Percentiles rank a stretch among this genome's conserved stretches.
Conservation (phyloP, 73 alveolate species). For the Paramecium sonneborni region DNA sequence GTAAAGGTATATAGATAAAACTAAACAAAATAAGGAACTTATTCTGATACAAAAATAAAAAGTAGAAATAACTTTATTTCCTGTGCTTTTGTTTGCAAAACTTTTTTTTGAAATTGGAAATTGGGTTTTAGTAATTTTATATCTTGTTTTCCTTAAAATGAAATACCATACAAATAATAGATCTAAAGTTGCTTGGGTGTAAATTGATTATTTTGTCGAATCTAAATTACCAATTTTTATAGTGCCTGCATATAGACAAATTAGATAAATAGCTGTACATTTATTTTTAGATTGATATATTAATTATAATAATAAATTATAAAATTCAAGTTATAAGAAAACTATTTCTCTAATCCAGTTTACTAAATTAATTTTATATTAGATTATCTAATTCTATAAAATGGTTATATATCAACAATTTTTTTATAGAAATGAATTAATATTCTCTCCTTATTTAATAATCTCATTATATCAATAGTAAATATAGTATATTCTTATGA, state of each 20-base stretch:
- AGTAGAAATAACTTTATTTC: not conserved
- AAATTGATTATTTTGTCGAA: not conserved
- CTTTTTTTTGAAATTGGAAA: not conserved
- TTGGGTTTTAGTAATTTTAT: not conserved
- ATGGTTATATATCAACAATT: no score
- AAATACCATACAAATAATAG: not conserved
- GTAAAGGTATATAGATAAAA: not conserved
- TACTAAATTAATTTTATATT: no score
- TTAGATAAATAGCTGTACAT: not conserved
- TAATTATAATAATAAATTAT: not conserved
- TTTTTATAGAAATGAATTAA: no score
- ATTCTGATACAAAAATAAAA: not conserved
- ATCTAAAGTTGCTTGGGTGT: conserved; percentile 10
- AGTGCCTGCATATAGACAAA: not conserved
- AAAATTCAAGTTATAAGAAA: not conserved
- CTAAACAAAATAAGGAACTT: not conserved
- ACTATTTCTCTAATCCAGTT: not conserved
- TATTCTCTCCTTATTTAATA: no score
- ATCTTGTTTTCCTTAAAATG: not conserved
- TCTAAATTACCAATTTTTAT: not conserved
- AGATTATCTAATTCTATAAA: no score
- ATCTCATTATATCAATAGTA: no score
- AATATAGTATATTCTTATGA: no score
- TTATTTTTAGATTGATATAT: not conserved
- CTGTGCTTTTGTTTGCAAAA: not conserved